Evolutionary conservation across 306 rosid genomes (phyloP), one percentile per base, ranked within the genome.

Genomic region (Glycine tomentella): DNA sequence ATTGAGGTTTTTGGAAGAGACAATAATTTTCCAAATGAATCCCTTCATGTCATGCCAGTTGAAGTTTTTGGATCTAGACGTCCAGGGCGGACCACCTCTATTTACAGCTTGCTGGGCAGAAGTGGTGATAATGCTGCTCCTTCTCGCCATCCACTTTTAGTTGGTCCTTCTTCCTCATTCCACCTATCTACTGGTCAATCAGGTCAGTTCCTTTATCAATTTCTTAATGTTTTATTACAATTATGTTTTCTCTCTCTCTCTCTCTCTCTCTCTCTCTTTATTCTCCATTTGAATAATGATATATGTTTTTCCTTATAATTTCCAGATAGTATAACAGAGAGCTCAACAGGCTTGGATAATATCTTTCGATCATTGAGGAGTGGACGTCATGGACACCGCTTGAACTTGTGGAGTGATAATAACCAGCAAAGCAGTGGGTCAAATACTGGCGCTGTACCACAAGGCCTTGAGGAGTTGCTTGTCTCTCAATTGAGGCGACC

Each of bases 31-130:
- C 88, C 94, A 51, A 95, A 92, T 82, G 98, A 95, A 69, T 85
- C 92, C 20, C 97, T 92, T 81, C 97, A 90, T 76, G 97, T 90
- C 78, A 95, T 95, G 98, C 98, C 98, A 8, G 92, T 95, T 75
- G 98, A 95, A 86, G 96, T 90, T 84, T 92, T 95, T 83, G 98
- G 97, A 75, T 95, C 98, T 49, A 95, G 98, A 78, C 93, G 98
- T 75, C 93, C 93, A 56, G 98, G 97, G 69, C 89, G 97, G 17
- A 92, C 98, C 33, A 95, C 98, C 74, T 95, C 98, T 74, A 95
- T 95, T 72, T 95, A 95, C 88, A 95, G 88, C 88, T 97, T 95
- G 62, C 83, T 95, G 88, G 98, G 98, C 34, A 90, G 98, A 82
- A 84, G 88, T 16, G 94, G 97, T 72, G 98, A 95, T 83, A 89